phyloP scores from a whole-genome alignment of 2,329 filamentous ascomycete species.

The Ophiostoma quercus region DNA sequence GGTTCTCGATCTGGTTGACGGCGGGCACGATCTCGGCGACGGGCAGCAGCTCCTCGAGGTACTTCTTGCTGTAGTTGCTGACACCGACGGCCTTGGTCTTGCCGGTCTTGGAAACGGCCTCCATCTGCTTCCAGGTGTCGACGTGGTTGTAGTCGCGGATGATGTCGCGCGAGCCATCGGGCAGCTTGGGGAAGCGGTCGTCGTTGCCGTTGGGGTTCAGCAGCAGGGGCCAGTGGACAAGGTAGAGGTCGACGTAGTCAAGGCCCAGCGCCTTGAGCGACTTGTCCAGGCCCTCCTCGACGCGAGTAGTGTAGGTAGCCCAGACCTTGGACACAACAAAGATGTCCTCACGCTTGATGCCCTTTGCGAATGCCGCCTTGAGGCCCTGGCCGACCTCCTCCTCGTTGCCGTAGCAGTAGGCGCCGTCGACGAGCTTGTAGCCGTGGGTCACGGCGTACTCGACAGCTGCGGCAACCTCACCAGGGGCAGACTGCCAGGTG shows the following conservation, averaged over 20 bases:
- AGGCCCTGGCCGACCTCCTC: conserved; percentile 75
- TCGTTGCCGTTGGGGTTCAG: conserved; percentile 74
- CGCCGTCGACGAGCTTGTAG: conserved; percentile 62
- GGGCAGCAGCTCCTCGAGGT: conserved; percentile 51
- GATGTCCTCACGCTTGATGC: conserved; percentile 69
- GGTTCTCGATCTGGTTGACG: conserved; percentile 70
- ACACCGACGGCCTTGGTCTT: conserved; percentile 53
- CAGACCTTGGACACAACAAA: conserved; percentile 85
- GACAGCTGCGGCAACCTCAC: conserved; percentile 55
- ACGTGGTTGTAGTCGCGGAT: conserved; percentile 63
- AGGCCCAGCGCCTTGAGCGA: conserved; percentile 68
- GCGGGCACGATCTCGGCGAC: conserved; percentile 53
- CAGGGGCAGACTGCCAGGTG: conserved; percentile 59
- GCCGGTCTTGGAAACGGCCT: conserved; percentile 56
- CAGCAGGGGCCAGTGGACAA: conserved; percentile 79
- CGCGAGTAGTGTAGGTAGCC: conserved; percentile 69
- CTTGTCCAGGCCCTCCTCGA: conserved; percentile 65
- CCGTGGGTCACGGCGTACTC: conserved; percentile 52
- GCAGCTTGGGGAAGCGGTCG: conserved; percentile 67
- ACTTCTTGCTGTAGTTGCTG: conserved; percentile 54
- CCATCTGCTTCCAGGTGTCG: conserved; percentile 73
- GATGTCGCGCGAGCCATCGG: conserved; percentile 70
- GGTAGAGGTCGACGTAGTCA: conserved; percentile 74
- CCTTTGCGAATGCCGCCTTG: conserved; percentile 63
- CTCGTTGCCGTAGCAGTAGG: conserved; percentile 77